phyloP scores from a whole-genome alignment of 495 filamentous ascomycete genomes.

The Penicillium tannophilum region DNA sequence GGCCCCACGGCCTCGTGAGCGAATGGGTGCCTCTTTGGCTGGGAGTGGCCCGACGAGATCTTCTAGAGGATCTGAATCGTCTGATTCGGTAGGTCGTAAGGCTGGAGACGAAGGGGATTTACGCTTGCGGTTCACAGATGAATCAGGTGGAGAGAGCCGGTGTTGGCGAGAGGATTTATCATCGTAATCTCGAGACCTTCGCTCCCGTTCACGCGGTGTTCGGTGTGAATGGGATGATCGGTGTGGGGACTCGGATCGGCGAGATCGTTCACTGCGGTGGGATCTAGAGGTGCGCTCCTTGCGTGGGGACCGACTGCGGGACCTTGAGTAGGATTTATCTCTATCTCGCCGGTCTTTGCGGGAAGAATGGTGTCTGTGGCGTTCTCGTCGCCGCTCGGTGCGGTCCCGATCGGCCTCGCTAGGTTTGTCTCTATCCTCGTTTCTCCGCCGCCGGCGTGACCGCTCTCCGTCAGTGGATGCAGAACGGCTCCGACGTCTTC shows the following conservation, averaged over 20 bases:
- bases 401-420: slow-evolving; percentile 26
- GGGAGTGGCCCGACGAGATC: slow-evolving; percentile 79
- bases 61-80: slow-evolving; percentile 76
- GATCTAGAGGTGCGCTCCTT: slow-evolving; percentile 23
- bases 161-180: slow-evolving; percentile 15
- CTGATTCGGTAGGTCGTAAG: slow-evolving; percentile 13
- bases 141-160: slow-evolving; percentile 11
- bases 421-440: slow-evolving; percentile 25
- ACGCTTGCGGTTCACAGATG: slow-evolving; percentile 5
- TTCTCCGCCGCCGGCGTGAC: slow-evolving; percentile 28
- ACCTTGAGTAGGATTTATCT: slow-evolving; percentile 36
- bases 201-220: slow-evolving; percentile 15
- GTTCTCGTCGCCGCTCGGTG: slow-evolving; percentile 19
- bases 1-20: slow-evolving; percentile 76
- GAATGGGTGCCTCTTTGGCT: slow-evolving; percentile 49
- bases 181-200: slow-evolving; percentile 10
- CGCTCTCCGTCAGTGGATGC: slow-evolving; percentile 32
- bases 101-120: slow-evolving; percentile 7
- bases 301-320: slow-evolving; percentile 39
- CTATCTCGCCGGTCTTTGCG: slow-evolving; percentile 19
- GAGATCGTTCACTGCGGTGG: slow-evolving; percentile 30
- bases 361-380: slow-evolving; percentile 16
- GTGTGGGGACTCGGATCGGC: slow-evolving; percentile 27
- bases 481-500: slow-evolving; percentile 34
- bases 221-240: slow-evolving; percentile 32